Base-by-base conservation (phyloP, 2,329 filamentous ascomycete species). In the Aspergillus carbonarius region DNA sequence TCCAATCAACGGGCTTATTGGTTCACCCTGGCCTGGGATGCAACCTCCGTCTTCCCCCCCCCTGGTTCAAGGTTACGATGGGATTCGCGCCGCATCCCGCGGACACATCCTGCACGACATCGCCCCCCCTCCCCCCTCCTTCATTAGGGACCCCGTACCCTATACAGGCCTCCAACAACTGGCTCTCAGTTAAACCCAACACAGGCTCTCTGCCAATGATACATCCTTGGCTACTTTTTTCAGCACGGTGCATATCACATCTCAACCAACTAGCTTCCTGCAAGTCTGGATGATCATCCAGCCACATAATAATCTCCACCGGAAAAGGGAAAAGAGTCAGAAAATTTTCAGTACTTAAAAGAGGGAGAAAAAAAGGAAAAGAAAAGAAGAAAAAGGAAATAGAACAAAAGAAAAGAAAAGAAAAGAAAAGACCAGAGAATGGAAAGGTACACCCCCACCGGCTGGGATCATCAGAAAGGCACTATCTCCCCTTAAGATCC, bases 241-340 rank as follows among this genome's bases (percentile, higher is more conserved):
- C 59, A 63, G 58, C 35, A 54, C 32, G 47, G 55, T 66, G 57
- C 61, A 53, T 63, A 66, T 66, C 60, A 63, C 64, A 67, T 70
- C 57, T 62, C 57, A 56, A 57, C 67, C 65, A 71, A 65, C 66
- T 72, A 72, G 70, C 65, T 60, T 68, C 58, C 68, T 72, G 68
- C 69, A 67, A 56, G 62, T 63, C 63, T 64, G 69, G 64, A 40
- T 65, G 61, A 67, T 66, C 65, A 59, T 62, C 64, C 63, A 63
- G 64, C 65, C 65, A 66, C 65, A 62, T 54, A 53, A 53, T 56
- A 54, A 52, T 62, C 60, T 46, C 44, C 53, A 57, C 39, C 40
- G 42, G 42, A 47, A 37, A 49, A 50, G 27, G 48, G 48, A 57
- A 39, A 34, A 27, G 17, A 12, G n/a, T 13, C 39, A 42, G 39